Evolutionary conservation across 2,329 filamentous ascomycete species (phyloP).

Genomic region (Diaporthe caulivora): DNA sequence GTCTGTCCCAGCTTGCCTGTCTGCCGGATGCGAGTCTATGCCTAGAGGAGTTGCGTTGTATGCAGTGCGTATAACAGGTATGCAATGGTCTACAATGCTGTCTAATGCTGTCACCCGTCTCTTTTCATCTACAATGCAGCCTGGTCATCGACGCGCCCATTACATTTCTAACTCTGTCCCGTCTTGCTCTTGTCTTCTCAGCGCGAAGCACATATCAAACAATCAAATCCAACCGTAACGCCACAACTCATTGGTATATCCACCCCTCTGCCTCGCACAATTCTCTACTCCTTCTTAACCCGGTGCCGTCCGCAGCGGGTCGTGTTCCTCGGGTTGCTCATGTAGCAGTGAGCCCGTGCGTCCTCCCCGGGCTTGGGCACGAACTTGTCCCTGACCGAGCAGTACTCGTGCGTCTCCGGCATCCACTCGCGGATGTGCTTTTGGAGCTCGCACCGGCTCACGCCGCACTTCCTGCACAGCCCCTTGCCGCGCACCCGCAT

Average conservation of each 20-base stretch:
- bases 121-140: constrained; percentile 19
- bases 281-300: constrained; percentile 46
- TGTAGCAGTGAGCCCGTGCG: constrained; percentile 66
- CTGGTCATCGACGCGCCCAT: not conserved
- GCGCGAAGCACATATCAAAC: not conserved
- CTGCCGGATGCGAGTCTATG: not conserved
- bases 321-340: constrained; percentile 70
- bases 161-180: not conserved
- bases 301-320: constrained; percentile 69
- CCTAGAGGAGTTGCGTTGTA: not conserved
- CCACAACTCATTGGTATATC: not conserved
- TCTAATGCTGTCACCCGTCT: constrained; percentile 20
- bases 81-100: constrained; percentile 22
- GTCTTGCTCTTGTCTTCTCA: not conserved
- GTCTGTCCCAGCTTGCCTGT: no score
- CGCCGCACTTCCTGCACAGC: constrained; percentile 73
- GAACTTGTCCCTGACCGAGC: constrained; percentile 69
- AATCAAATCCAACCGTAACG: constrained; percentile 17
- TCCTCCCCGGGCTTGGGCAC: constrained; percentile 61
- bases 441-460: constrained; percentile 72
- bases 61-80: constrained; percentile 15
- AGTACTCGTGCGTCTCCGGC: constrained; percentile 69
- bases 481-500: constrained; percentile 69
- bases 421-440: constrained; percentile 73
- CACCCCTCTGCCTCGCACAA: not conserved